Conservation (phyloP, 345 rosid species). For the Durio zibethinus region DNA sequence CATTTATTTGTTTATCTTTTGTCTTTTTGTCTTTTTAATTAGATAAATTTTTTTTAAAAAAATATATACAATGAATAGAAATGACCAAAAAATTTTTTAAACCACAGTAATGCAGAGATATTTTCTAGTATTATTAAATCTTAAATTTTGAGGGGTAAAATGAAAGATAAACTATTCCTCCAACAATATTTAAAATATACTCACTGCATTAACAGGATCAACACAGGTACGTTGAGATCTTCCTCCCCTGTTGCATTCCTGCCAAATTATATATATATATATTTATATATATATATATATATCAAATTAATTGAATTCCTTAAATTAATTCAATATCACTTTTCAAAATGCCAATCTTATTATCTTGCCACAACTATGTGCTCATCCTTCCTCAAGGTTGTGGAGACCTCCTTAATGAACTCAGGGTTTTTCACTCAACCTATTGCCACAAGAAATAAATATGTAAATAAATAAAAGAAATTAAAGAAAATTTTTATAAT, state of each 20-base stretch:
- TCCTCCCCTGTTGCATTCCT: conserved; percentile 40
- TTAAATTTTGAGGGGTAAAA: too few species aligned
- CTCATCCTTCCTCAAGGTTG: conserved; percentile 40
- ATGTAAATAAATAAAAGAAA: neutral
- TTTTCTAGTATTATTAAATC: too few species aligned
- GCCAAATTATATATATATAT: neutral
- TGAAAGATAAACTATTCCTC: too few species aligned
- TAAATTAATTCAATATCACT: neutral
- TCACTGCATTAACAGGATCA: conserved; percentile 41
- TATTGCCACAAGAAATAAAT: neutral
- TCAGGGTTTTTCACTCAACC: conserved; percentile 43
- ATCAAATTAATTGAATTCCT: too few species aligned
- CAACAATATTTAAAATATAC: too few species aligned
- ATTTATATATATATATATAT: too few species aligned
- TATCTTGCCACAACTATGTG: conserved; percentile 40
- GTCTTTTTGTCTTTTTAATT: too few species aligned
- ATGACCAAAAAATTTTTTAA: too few species aligned
- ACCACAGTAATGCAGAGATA: too few species aligned
- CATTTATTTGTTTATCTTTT: too few species aligned
- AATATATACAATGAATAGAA: too few species aligned
- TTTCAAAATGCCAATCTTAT: neutral
- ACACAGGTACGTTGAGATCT: conserved; percentile 34
- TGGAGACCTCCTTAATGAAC: conserved; percentile 35
- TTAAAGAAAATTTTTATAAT: neutral
- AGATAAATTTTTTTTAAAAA: too few species aligned